These are phyloP conservation scores for Stachybotrys chartarum DNA, from an alignment of 2,329 filamentous ascomycete genomes.

Conservation along the genomic window DNA sequence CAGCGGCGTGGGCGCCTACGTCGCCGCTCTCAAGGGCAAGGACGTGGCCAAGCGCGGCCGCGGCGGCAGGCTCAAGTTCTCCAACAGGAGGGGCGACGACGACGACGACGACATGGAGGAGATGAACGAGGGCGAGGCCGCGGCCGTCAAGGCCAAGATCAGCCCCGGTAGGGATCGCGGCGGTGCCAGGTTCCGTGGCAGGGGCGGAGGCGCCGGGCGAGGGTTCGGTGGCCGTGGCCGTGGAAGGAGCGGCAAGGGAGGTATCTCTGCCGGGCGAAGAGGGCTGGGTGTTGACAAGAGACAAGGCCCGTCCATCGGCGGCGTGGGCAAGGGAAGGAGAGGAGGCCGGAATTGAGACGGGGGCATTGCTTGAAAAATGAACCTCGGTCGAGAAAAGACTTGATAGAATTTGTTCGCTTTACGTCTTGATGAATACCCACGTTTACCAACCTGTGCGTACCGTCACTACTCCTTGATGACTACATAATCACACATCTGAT, in stretches of 20 bases:
- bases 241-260: constrained; percentile 37
- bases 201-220: constrained; percentile 20
- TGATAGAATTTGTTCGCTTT: not conserved
- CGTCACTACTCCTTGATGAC: not conserved
- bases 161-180: constrained; percentile 26
- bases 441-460: not conserved
- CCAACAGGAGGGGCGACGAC: constrained; percentile 47
- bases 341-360: constrained; percentile 10
- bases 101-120: constrained; percentile 44
- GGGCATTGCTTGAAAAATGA: too few species aligned
- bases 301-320: constrained; percentile 28
- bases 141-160: constrained; percentile 44
- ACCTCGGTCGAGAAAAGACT: not conserved
- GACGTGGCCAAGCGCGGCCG: constrained; percentile 58
- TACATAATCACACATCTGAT: too few species aligned
- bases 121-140: constrained; percentile 45
- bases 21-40: constrained; percentile 61
- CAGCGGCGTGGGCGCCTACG: constrained; percentile 60
- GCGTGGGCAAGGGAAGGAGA: constrained; percentile 33
- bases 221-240: constrained; percentile 21
- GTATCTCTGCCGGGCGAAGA: constrained; percentile 36
- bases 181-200: constrained; percentile 18
- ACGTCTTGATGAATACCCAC: constrained; percentile 2
- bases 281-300: constrained; percentile 45
- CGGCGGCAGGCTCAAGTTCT: constrained; percentile 65